Conservation (phyloP, 2,329 filamentous ascomycete genomes). For the Phyllosticta ampelicida region DNA sequence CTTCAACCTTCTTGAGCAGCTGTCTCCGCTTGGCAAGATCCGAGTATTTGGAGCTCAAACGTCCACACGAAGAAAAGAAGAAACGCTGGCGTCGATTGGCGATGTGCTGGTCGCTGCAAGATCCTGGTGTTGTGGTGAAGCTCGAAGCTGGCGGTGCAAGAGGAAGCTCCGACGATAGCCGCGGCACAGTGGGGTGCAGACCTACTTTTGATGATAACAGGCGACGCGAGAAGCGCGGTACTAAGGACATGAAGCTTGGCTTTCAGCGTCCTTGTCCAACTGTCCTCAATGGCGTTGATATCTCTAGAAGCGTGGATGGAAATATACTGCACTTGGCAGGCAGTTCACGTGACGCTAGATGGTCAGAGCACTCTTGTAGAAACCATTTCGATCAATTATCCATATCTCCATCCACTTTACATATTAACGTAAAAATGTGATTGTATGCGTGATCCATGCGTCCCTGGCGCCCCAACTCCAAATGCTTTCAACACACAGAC, state of each 20-base stretch:
- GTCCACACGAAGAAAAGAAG: neutral
- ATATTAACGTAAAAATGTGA: neutral
- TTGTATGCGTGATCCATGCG: neutral
- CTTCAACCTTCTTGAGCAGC: neutral
- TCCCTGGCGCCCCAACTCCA: neutral
- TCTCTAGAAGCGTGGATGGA: neutral
- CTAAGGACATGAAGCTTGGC: neutral
- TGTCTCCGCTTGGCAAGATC: conserved; percentile 2
- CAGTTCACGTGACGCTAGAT: neutral
- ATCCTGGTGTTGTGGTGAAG: neutral
- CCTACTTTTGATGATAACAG: neutral
- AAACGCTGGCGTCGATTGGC: neutral
- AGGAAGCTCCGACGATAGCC: neutral
- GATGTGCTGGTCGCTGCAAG: neutral
- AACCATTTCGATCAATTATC: neutral
- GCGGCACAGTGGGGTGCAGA: neutral
- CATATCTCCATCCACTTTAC: neutral
- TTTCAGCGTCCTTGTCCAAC: too few relatives aligned
- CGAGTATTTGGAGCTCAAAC: neutral
- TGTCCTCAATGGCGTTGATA: neutral
- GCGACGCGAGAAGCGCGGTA: neutral
- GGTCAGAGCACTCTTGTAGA: neutral
- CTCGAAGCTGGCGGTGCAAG: neutral
- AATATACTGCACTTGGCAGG: neutral
- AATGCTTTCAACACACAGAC: neutral